These are phyloP conservation scores for Sporothrix brasiliensis DNA, from an alignment of 2,329 filamentous ascomycete genomes.

Conservation along the genomic window DNA sequence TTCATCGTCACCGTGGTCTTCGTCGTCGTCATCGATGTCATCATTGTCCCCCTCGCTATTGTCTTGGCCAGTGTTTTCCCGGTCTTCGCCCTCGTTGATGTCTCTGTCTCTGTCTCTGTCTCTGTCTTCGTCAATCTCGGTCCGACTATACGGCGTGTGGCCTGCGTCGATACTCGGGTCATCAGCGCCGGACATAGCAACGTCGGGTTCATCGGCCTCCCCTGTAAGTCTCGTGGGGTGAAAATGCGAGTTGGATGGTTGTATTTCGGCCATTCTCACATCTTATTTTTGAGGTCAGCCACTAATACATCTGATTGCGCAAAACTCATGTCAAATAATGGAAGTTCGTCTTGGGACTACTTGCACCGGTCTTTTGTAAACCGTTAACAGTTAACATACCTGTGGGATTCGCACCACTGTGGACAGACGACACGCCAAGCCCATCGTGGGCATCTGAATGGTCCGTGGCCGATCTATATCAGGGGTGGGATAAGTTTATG, in stretches of 20 bases:
- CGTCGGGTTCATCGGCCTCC: constrained; percentile 63
- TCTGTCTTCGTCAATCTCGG: constrained; percentile 38
- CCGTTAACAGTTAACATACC: constrained; percentile 23
- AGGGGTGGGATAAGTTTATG: neutral
- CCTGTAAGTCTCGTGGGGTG: constrained; percentile 54
- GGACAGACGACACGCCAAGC: constrained; percentile 46
- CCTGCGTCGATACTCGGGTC: constrained; percentile 49
- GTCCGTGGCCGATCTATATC: neutral
- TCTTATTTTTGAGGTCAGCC: neutral
- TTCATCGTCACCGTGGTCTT: constrained; percentile 51
- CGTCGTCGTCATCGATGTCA: constrained; percentile 40
- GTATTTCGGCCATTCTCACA: neutral
- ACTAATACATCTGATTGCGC: too few species aligned
- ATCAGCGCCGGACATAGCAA: constrained; percentile 70
- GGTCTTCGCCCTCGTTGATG: neutral
- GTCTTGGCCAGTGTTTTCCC: neutral
- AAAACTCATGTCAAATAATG: too few species aligned
- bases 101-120: constrained; percentile 48
- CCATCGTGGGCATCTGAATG: neutral
- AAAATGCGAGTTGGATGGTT: constrained; percentile 43
- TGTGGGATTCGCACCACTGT: constrained; percentile 65
- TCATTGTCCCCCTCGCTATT: constrained; percentile 46
- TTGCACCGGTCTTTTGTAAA: neutral
- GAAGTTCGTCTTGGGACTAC: neutral
- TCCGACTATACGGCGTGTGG: neutral